Evolutionary conservation across 2,329 filamentous ascomycete species (phyloP), one percentile per base, ranked within the genome.

Genomic region (Samsoniella hepiali): DNA sequence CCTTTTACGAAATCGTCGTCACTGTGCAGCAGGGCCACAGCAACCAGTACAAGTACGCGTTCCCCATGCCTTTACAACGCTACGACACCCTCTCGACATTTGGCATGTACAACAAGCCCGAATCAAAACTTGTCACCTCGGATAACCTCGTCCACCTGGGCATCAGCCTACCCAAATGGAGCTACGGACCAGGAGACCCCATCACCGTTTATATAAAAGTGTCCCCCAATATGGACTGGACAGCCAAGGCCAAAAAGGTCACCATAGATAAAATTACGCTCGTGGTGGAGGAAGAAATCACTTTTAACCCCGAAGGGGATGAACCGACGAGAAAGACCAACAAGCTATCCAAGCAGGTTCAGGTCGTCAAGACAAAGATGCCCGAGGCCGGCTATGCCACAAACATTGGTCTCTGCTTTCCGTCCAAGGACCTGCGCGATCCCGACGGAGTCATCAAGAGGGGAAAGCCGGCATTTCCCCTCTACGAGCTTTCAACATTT

Each of bases 81-180:
- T 99, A 98, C 79, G 95, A 99, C 76, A 99, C 94, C 1, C 82
- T 99, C 56, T 97, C 93, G 49, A 98, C 95, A 1, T 99, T 99
- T 78, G 95, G 95, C 77, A 98, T 98, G 95, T 99, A 98, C 81
- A 98, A 98, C 78, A 89, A 93, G 62, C 94, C 93, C 17, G 94
- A 97, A 76, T 90, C 90, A 64, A 91, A 92, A 63, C 90, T 96
- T 71, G 86, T 88, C 65, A 91, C 93, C 38, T 87, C 90, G 58
- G 95, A 98, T 78, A 95, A 96, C 75, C 80, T 98, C 62, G 91
- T 98, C 65, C 96, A 92, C 9, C 81, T 98, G 62, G 92, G 91
- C 53, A 96, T 97, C 69, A 96, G 93, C 65, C 81, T 99, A 68
- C 94, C 95, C 31, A 87, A 93, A 66, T 97, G 94, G 93, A 97